Base-by-base conservation (phyloP, 2,329 filamentous ascomycete species). In the Fusarium penzigii region DNA sequence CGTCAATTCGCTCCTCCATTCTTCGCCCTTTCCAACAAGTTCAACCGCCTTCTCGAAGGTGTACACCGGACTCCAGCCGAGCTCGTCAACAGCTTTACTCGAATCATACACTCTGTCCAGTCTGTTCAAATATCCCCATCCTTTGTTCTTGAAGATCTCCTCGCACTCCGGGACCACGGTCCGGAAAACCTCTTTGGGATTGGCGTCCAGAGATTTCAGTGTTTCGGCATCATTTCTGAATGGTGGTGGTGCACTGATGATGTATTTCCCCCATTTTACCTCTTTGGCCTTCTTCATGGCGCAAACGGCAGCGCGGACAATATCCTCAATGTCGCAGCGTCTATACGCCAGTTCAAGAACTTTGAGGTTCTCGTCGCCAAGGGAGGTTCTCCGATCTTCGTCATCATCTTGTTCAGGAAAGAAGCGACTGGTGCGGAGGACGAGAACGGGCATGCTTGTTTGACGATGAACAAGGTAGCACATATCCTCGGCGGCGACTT, bases 321-420 rank as follows among this genome's bases (percentile, higher is more conserved):
- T 68, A 43, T 79, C 76, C 25, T 69, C 68, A 2, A 79, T 65
- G 51, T 79, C 76, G 29, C 69, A 72, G 25, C 77, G 64, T 5
- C 76, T 71, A 44, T 78, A 76, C 0, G 76, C 70, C 48, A 79
- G 65, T 61, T 79, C 77, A n/a, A 77, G 62, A 7, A 78, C 72
- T 56, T 79, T 78, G 40, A 78, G 68, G 53, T 78, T 79, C n/a
- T 72, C 74, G 29, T 72, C 73, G 3, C 51, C 61, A 49, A 76
- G 64, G 2, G 65, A 58, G 9, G 55, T 57, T 20, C 75, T 67
- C 1, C 75, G 65, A 25, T 70, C 69, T 6, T 71, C 71, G 48
- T 78, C 75, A 51, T 79, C 76, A 45, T 79, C 76, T 16, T 68
- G 66, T 58, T 79, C 76, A 0, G 75, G 75, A 54, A 79, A 79